Base-by-base conservation (phyloP, 2,329 filamentous ascomycete species). In the Xylariaceae sp. region DNA sequence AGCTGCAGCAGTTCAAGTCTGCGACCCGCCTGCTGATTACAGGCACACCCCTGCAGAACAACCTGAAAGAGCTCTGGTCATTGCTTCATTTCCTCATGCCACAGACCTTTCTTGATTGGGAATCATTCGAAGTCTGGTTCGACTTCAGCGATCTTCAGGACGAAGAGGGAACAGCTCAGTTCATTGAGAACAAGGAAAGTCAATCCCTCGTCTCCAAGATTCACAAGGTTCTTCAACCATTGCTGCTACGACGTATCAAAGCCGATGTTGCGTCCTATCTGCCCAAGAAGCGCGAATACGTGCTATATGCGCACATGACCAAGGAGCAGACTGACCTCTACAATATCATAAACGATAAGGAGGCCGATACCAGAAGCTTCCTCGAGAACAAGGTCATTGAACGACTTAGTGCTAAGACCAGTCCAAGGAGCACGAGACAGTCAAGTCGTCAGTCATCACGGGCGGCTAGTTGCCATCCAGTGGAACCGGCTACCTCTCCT, bases 281-380 rank as follows among this genome's bases (percentile, higher is more conserved):
- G n/a, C 94, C 94, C 0, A 95, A 93, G 75, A 99, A 99, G 77
- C 85, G 94, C 34, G 94, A 99, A 73, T 99, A 99, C 66, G 89
- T 99, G 2, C 77, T 99, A 0, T 97, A 94, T 68, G 94, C 94
- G 0, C 94, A 94, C 0, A 85, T 99, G 75, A 96, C 92, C 0
- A 83, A 86, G 23, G 91, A 94, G 66, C 94, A 99, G 71, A 90
- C 92, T 2, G 93, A 97, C 58, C 75, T 99, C 0, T 99, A 99
- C 70, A 86, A 86, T 54, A 80, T 79, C 0, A 78, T 88, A 39
- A 82, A 73, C 57, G 79, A 87, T 68, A 84, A 82, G 62, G 77
- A 77, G 1, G 72, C 76, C 1, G 85, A 88, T 63, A 82, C 83
- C 0, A 83, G 92, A 34, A 83, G 88, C 13, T 96, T 93, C 60